Percentiles rank a stretch among this genome's conserved stretches.
Conservation (phyloP, 495 filamentous ascomycete genomes). For the Symbiotaphrina buchneri region DNA sequence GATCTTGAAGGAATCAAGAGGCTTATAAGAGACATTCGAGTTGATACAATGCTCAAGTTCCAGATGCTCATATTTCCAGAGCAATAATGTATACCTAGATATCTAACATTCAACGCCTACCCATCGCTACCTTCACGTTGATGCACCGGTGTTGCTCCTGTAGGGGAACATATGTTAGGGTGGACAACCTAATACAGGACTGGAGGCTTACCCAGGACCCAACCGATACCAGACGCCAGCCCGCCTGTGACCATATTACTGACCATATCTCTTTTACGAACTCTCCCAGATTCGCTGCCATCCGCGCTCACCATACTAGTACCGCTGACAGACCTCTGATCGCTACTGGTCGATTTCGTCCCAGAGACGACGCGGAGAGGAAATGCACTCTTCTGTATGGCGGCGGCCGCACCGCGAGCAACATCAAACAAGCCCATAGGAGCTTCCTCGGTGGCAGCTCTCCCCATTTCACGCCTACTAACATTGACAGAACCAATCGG, state of each 20-base stretch:
- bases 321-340: not conserved
- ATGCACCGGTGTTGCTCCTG: conserved; percentile 3
- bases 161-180: not conserved
- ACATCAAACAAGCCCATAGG: conserved; percentile 92
- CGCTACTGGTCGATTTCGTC: conserved; percentile 1
- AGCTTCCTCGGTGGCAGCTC: conserved; percentile 37
- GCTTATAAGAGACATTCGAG: too few species aligned
- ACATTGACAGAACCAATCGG: too few species aligned
- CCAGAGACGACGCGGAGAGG: conserved; percentile 17
- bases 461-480: conserved; percentile 10
- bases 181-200: not conserved
- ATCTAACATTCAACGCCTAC: too few species aligned
- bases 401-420: conserved; percentile 58
- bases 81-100: too few species aligned
- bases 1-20: too few species aligned
- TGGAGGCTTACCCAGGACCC: conserved; percentile 37
- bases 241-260: conserved; percentile 49
- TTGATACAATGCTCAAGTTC: too few species aligned
- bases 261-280: conserved; percentile 63
- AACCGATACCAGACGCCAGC: conserved; percentile 64
- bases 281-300: conserved; percentile 14
- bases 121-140: not conserved
- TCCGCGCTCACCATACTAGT: conserved; percentile 15
- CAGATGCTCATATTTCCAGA: too few species aligned
- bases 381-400: conserved; percentile 41